phyloP scores from a whole-genome alignment of 768 basidiomycete species.

The Tulasnella calospora region DNA sequence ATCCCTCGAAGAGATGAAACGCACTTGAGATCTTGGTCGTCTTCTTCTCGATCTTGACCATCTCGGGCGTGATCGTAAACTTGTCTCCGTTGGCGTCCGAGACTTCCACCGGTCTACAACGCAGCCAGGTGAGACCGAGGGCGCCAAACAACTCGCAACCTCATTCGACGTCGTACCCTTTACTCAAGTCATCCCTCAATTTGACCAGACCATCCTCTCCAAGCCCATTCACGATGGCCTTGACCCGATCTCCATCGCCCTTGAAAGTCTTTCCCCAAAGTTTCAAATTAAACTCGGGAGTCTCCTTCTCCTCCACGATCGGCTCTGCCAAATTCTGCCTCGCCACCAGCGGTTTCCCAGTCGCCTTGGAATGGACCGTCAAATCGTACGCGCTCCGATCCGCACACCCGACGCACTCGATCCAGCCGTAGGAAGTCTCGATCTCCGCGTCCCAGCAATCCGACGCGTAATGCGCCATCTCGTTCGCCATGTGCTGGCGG shows the following conservation, averaged over 20 bases:
- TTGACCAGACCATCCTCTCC: conserved; percentile 59
- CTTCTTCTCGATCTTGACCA: conserved; percentile 73
- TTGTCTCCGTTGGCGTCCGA: conserved; percentile 56
- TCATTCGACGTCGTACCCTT: conserved; percentile 53
- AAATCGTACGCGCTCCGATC: conserved; percentile 97
- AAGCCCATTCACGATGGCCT: conserved; percentile 60
- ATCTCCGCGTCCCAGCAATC: conserved; percentile 99
- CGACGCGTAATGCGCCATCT: conserved; percentile 99
- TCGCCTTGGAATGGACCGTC: conserved; percentile 78
- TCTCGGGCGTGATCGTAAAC: conserved; percentile 65
- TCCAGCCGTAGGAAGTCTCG: conserved; percentile 88
- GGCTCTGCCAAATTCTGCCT: conserved; percentile 82
- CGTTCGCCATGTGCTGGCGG: conserved; percentile 97
- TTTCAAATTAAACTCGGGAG: conserved; percentile 83
- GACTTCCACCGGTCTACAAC: conserved; percentile 44
- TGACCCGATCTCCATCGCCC: conserved; percentile 65
- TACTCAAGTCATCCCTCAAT: conserved; percentile 64
- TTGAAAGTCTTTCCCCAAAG: conserved; percentile 83
- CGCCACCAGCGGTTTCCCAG: conserved; percentile 80
- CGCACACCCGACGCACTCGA: conserved; percentile 98
- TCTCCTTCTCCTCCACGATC: conserved; percentile 71
- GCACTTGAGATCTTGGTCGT: conserved; percentile 79
- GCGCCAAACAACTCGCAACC: background rate
- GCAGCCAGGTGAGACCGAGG: background rate
- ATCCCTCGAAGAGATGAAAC: conserved; percentile 18